A percentile compares a stretch with the other conserved stretches of the same genome.
These are phyloP conservation scores for Quercus aquifolioides DNA, from an alignment of 306 rosid species.

Conservation along the genomic window DNA sequence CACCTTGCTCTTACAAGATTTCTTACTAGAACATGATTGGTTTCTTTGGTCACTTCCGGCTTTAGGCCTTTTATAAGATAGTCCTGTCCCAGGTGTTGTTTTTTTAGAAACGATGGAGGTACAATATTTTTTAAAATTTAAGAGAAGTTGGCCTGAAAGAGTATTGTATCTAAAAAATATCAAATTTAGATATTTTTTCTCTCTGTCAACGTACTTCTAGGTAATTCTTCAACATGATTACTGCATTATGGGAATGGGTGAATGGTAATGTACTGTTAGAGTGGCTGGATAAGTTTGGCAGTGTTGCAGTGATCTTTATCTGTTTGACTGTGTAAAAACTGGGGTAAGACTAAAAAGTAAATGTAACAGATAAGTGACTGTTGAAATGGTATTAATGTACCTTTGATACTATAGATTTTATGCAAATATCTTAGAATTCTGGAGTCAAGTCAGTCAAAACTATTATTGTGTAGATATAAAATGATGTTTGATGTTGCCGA, in stretches of 20 bases:
- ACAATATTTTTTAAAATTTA: no score
- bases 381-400: neutral
- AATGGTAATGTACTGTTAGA: no score
- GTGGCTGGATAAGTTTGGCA: neutral
- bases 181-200: neutral
- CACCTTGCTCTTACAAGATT: no score
- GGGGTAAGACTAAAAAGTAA: neutral
- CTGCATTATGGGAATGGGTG: neutral
- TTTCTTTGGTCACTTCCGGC: no score
- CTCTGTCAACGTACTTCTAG: neutral
- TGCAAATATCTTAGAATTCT: neutral
- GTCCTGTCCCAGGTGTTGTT: no score
- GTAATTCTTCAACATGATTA: neutral
- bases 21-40: no score
- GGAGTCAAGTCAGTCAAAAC: neutral
- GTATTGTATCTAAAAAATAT: no score
- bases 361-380: neutral
- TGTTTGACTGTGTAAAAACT: neutral
- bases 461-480: neutral
- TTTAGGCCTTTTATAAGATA: no score
- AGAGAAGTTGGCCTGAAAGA: no score
- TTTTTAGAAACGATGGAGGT: no score
- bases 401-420: neutral
- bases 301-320: neutral
- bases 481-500: neutral